Percentiles rank a stretch among this genome's conserved stretches.
Conservation (phyloP, 768 basidiomycete species). For the Hypholoma fasciculare region DNA sequence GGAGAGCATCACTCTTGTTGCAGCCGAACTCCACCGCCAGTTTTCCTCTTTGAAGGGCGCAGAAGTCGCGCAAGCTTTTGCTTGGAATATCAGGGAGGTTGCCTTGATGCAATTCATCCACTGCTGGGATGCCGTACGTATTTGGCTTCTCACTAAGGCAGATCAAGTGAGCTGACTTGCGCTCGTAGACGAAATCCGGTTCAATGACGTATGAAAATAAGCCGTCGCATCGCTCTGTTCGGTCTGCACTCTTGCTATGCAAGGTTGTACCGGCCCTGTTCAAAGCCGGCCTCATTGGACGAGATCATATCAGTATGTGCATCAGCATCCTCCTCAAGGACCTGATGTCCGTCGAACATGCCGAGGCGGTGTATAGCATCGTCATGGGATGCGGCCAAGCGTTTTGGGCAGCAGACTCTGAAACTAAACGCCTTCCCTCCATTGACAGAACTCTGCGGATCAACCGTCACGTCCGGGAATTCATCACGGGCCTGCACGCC, state of each 20-base stretch:
- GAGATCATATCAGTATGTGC: slow-evolving; percentile 18
- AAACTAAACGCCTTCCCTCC: neutral
- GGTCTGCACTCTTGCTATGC: slow-evolving; percentile 18
- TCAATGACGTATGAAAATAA: slow-evolving; percentile 7
- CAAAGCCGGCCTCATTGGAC: slow-evolving; percentile 11
- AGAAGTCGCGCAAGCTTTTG: slow-evolving; percentile 15
- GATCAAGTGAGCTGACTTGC: neutral
- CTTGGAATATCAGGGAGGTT: slow-evolving; percentile 16
- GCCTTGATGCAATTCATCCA: slow-evolving; percentile 13
- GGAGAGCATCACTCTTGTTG: neutral
- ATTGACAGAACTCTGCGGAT: neutral
- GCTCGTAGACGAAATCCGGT: slow-evolving; percentile 3
- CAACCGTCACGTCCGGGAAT: slow-evolving; percentile 9
- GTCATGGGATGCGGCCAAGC: slow-evolving; percentile 18
- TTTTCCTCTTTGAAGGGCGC: neutral
- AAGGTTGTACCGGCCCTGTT: slow-evolving; percentile 18
- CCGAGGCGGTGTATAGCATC: slow-evolving; percentile 17
- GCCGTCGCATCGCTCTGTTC: slow-evolving; percentile 13
- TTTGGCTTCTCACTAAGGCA: neutral
- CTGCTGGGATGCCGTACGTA: slow-evolving; percentile 18
- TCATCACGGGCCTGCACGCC: slow-evolving; percentile 10
- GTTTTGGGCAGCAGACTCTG: slow-evolving; percentile 10
- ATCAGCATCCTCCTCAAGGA: slow-evolving; percentile 17
- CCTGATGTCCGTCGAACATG: slow-evolving; percentile 22
- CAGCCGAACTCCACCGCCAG: slow-evolving; percentile 5